Evolutionary conservation across 2,329 filamentous ascomycete genomes (phyloP), one percentile per base, ranked within the genome.

Genomic region (Geosmithia putterillii): DNA sequence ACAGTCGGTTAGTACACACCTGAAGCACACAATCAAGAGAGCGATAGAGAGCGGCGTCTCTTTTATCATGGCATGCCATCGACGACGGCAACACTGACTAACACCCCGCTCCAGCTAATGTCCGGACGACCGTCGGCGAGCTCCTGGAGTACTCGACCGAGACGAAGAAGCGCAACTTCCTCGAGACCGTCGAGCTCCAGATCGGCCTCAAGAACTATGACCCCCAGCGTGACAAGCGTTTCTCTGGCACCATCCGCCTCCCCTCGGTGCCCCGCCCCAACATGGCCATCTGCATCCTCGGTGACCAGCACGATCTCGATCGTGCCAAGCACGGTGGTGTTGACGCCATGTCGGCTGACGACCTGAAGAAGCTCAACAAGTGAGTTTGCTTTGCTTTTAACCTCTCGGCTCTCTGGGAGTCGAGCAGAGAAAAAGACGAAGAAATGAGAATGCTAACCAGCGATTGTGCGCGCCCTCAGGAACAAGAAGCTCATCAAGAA

Each of bases 401-500:
- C n/a, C n/a, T n/a, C 42, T n/a, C n/a, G n/a, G n/a, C n/a, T n/a
- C n/a, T n/a, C n/a, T n/a, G n/a, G n/a, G n/a, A n/a, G n/a, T n/a
- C n/a, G n/a, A n/a, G n/a, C n/a, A n/a, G n/a, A n/a, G n/a, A n/a
- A n/a, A n/a, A n/a, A n/a, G n/a, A n/a, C n/a, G n/a, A n/a, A n/a
- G n/a, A n/a, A n/a, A n/a, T n/a, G n/a, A n/a, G n/a, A n/a, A n/a
- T n/a, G n/a, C n/a, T n/a, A n/a, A n/a, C n/a, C n/a, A n/a, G n/a
- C n/a, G n/a, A n/a, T n/a, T n/a, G n/a, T n/a, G n/a, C n/a, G n/a
- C n/a, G n/a, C n/a, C n/a, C n/a, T n/a, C n/a, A n/a, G n/a, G 87
- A 98, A 98, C 87, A 96, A 98, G 86, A 98, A 98, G 85, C 83
- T 96, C 64, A 95, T 98, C 83, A 98, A 98, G 88, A 98, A 98